Percentiles rank a stretch among this genome's conserved stretches.
These are phyloP conservation scores for Candida michaelii DNA, from an alignment of 805 yeast species.

Conservation along the genomic window DNA sequence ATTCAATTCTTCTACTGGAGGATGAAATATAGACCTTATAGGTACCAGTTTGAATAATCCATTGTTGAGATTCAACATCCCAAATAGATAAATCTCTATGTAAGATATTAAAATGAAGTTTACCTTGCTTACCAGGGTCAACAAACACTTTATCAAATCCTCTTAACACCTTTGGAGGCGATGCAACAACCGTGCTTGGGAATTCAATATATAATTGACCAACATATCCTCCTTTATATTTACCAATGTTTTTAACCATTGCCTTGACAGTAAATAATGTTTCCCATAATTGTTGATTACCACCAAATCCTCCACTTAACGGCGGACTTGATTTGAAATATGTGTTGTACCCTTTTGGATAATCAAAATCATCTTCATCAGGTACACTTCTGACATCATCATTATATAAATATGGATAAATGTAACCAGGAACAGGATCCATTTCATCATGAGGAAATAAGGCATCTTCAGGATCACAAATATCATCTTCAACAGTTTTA, in stretches of 20 bases:
- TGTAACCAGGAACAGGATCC: slow-evolving; percentile 53
- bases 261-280: slow-evolving; percentile 46
- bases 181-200: slow-evolving; percentile 46
- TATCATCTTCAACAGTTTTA: slow-evolving; percentile 44
- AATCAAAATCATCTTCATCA: slow-evolving; percentile 37
- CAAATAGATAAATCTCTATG: slow-evolving; percentile 57
- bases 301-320: slow-evolving; percentile 55
- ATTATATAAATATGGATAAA: slow-evolving; percentile 53
- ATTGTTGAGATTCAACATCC: slow-evolving; percentile 55
- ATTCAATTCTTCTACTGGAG: slow-evolving; percentile 46
- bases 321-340: slow-evolving; percentile 34
- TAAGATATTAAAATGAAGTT: slow-evolving; percentile 43
- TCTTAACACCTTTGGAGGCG: slow-evolving; percentile 53
- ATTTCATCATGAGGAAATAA: slow-evolving; percentile 52
- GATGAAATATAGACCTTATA: slow-evolving; percentile 53
- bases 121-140: slow-evolving; percentile 38
- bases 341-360: slow-evolving; percentile 39
- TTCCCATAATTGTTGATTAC: slow-evolving; percentile 62
- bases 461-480: slow-evolving; percentile 56
- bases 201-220: slow-evolving; percentile 55
- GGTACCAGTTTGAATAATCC: slow-evolving; percentile 58
- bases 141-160: slow-evolving; percentile 57
- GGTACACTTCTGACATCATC: slow-evolving; percentile 33
- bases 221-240: slow-evolving; percentile 46
- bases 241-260: slow-evolving; percentile 49